Evolutionary conservation across 1,139 yeast genomes (phyloP).

Genomic region (Candida pseudocylindracea): DNA sequence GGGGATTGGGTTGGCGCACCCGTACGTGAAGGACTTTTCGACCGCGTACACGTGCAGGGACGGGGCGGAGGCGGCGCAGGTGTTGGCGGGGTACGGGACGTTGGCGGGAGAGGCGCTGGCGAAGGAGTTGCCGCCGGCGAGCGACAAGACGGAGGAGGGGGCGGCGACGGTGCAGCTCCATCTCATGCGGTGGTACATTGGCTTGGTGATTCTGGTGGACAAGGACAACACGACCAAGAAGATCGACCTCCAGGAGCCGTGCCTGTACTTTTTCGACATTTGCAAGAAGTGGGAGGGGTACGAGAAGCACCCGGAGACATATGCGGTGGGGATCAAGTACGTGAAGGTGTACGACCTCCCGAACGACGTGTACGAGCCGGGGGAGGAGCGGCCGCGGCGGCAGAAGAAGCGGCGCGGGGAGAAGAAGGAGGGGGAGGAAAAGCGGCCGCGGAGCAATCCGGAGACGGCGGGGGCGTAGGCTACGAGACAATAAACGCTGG

Average conservation of each 20-base stretch:
- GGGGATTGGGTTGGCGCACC: conserved; percentile 73
- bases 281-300: conserved; percentile 57
- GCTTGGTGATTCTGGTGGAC: conserved; percentile 37
- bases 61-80: conserved; percentile 27
- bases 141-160: neutral
- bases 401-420: conserved; percentile 15
- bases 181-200: conserved; percentile 61
- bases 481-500: no score
- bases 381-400: conserved; percentile 41
- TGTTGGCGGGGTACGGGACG: conserved; percentile 34
- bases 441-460: conserved; percentile 1
- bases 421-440: conserved; percentile 6
- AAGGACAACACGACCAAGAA: conserved; percentile 26
- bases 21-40: conserved; percentile 62
- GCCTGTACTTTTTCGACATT: conserved; percentile 65
- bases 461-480: no score
- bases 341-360: conserved; percentile 71
- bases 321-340: conserved; percentile 46
- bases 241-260: conserved; percentile 77
- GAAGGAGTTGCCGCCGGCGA: conserved; percentile 1
- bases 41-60: conserved; percentile 23
- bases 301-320: conserved; percentile 22
- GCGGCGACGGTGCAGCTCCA: conserved; percentile 15
- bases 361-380: conserved; percentile 61
- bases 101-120: conserved; percentile 16